phyloP scores from a whole-genome alignment of 257 asterid genomes.

The Voacanga thouarsii region DNA sequence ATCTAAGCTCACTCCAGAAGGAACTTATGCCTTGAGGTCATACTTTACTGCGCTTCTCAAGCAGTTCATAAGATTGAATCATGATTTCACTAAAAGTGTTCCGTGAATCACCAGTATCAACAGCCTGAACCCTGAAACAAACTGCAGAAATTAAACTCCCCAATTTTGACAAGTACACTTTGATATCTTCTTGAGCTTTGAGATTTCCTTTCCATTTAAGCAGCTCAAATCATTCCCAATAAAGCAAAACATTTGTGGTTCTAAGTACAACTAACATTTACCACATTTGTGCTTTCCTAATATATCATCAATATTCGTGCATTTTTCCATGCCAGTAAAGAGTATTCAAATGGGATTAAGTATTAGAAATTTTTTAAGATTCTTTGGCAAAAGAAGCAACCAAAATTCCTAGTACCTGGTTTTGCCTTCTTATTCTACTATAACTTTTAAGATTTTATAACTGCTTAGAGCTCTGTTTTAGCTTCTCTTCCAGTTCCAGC shows the following conservation, averaged over 20 bases:
- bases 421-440: neutral
- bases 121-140: neutral
- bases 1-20: too few relatives aligned
- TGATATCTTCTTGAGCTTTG: neutral
- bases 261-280: neutral
- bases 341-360: neutral
- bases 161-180: neutral
- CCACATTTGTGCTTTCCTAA: neutral
- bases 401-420: neutral
- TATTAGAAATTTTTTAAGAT: neutral
- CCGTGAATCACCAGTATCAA: too few relatives aligned
- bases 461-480: neutral
- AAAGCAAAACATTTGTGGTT: neutral
- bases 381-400: neutral
- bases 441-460: neutral
- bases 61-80: neutral
- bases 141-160: neutral
- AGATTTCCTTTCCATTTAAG: neutral
- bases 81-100: neutral
- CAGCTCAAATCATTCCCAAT: neutral
- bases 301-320: neutral
- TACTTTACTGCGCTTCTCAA: too few relatives aligned
- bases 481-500: neutral
- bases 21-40: too few relatives aligned
- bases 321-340: neutral